Evolutionary conservation across 225 moss, liverwort and hornwort genomes (phyloP), one percentile per base, ranked within the genome.

Genomic region (Marchantia paleacea): DNA sequence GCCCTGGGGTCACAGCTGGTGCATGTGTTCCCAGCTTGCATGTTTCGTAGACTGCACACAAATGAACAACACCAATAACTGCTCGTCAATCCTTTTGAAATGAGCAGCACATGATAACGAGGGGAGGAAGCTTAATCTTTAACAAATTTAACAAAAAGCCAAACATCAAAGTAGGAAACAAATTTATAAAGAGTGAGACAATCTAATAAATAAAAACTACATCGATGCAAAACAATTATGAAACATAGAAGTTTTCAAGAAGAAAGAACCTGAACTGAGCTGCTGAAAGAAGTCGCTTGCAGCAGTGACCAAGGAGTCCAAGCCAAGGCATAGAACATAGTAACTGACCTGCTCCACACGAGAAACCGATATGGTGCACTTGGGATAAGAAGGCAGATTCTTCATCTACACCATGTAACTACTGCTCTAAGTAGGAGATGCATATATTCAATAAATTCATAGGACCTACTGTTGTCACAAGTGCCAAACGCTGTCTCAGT

Each of bases 231-330:
- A 39, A 39, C 2, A 2, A 39, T 2, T 39, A 39, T 39, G 39
- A 39, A 39, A 39, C 3, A 39, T 2, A 5, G 39, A 39, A 39
- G 39, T 39, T 79, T 80, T 57, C 2, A 30, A 53, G 57, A 6
- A n/a, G n/a, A 7, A 29, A 24, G 20, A 63, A 97, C 99, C 99
- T 86, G 99, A 91, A 83, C 92, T 95, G 14, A 99, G 90, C 84
- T 99, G 99, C 79, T 92, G 92, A 82, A 99, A 94, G 80, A 99
- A 99, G 85, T 91, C 90, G 55, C 64, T 89, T 85, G 99, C 91
- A 75, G 95, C 94, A 65, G 88, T 86, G 72, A 99, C 75, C 66
- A 99, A 81, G 57, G 99, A 85, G 60, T 99, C 99, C 82, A 95
- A 87, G 86, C 91, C 94, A 65, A 92, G 90, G 81, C 99, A 99